phyloP scores from a whole-genome alignment of 2,329 filamentous ascomycete genomes.

The Aspergillus jensenii region DNA sequence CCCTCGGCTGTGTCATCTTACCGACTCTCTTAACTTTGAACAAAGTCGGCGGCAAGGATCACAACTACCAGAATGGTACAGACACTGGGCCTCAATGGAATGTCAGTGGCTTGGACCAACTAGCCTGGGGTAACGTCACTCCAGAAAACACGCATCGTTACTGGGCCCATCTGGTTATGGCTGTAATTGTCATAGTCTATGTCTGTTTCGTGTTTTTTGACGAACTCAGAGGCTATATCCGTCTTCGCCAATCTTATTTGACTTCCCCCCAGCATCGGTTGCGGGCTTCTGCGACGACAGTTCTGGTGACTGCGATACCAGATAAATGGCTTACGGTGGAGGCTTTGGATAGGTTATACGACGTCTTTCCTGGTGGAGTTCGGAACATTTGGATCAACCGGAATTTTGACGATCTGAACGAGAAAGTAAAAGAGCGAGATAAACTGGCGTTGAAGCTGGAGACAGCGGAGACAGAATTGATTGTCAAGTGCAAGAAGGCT shows the following conservation, averaged over 20 bases:
- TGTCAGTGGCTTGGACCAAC: constrained; percentile 71
- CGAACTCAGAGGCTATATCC: constrained; percentile 84
- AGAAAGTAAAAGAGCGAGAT: constrained; percentile 78
- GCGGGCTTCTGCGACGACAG: constrained; percentile 89
- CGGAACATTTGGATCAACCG: constrained; percentile 96
- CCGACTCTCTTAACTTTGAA: constrained; percentile 88
- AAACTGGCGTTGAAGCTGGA: constrained; percentile 72
- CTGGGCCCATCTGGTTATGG: constrained; percentile 81
- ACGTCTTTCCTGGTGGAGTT: constrained; percentile 93
- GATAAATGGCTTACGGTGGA: constrained; percentile 85
- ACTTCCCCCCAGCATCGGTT: constrained; percentile 94
- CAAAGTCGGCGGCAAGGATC: constrained; percentile 66
- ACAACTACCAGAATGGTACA: constrained; percentile 47
- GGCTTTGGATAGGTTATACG: constrained; percentile 79
- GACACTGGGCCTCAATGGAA: constrained; percentile 42
- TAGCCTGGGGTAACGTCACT: constrained; percentile 86
- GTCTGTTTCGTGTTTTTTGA: constrained; percentile 84
- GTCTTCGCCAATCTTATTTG: constrained; percentile 88
- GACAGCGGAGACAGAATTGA: constrained; percentile 77
- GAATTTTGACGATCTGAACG: constrained; percentile 76
- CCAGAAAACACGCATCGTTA: constrained; percentile 66
- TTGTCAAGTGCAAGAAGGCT: constrained; percentile 74
- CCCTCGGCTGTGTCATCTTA: constrained; percentile 73
- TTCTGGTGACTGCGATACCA: constrained; percentile 88
- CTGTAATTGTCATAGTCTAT: constrained; percentile 74